Base-by-base conservation (phyloP, 768 basidiomycete genomes). In the Myochromella boudieri region DNA sequence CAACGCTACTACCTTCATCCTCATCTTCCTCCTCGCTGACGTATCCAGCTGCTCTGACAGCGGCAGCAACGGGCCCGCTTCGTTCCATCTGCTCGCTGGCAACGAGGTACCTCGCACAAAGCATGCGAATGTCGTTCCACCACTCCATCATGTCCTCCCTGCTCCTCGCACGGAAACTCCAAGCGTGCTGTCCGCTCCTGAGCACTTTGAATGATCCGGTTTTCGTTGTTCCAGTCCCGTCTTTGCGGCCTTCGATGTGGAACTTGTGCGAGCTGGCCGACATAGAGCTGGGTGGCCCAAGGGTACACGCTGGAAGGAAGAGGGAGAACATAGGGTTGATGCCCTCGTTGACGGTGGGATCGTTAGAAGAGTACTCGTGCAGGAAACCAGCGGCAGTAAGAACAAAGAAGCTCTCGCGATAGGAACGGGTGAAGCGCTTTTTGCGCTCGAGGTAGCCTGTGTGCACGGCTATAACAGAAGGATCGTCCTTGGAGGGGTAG, bases 91-190 rank as follows among this genome's bases (percentile, higher is more conserved):
- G 78, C 70, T 98, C 97, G 54, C 87, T 90, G 26, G 94, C 93
- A 31, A 98, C 91, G 43, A 99, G 77, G 63, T 97, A 97, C 52
- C 92, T 68, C 17, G 94, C 92, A 58, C 93, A 95, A 31, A 95
- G 71, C 91, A 95, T 94, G 51, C 91, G 69, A 31, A 95, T 75
- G 62, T 98, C 97, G 61, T 98, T 98, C 97, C 97, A 99, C 91
- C 97, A 97, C 70, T 99, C 97, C 92, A 97, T 92, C 92, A 97
- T 93, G 56, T 97, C 95, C 53, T 98, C 95, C 54, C 88, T 82
- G 48, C 84, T 87, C 49, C 95, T 72, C 37, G 89, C 80, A 27
- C 93, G 79, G 77, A 99, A 98, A 39, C 84, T 89, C 84, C 89
- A 98, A 22, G 91, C 91, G 38, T 68, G 56, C 44, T 62, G 27